Percentiles rank a stretch among this genome's conserved stretches.
Conservation (phyloP, 108 stramenopile species). For the Nannochloropsis gaditana region DNA sequence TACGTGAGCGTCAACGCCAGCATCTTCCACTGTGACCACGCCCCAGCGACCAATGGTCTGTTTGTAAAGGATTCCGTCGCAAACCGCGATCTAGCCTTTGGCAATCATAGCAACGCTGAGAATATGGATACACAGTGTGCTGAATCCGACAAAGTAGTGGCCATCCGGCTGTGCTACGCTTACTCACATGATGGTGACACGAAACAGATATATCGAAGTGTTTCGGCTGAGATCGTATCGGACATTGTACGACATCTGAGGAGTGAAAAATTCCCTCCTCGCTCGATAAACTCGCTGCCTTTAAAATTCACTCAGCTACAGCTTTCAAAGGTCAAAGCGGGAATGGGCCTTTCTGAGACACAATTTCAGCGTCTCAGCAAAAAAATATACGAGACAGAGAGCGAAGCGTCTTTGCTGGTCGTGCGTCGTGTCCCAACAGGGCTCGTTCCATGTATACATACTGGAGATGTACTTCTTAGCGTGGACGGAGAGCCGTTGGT, state of each 20-base stretch:
- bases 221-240: background rate
- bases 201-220: constrained; percentile 12
- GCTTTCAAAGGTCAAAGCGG: constrained; percentile 16
- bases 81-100: background rate
- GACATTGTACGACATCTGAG: constrained; percentile 10
- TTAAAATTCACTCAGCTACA: background rate
- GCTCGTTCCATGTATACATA: constrained; percentile 20
- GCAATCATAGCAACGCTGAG: background rate
- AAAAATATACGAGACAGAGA: background rate
- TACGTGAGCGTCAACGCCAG: background rate
- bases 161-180: background rate
- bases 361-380: constrained; percentile 17
- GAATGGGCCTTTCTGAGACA: constrained; percentile 16
- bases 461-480: constrained; percentile 36
- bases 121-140: background rate
- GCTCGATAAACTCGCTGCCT: constrained; percentile 4
- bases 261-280: background rate
- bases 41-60: background rate
- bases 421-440: background rate
- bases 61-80: background rate
- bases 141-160: background rate
- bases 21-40: constrained; percentile 11
- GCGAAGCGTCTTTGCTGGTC: background rate
- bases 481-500: constrained; percentile 28
- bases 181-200: background rate